A percentile compares a stretch with the other conserved stretches of the same genome.
Evolutionary conservation across 1,139 yeast species (phyloP).

Genomic region (Diutina rugosa): DNA sequence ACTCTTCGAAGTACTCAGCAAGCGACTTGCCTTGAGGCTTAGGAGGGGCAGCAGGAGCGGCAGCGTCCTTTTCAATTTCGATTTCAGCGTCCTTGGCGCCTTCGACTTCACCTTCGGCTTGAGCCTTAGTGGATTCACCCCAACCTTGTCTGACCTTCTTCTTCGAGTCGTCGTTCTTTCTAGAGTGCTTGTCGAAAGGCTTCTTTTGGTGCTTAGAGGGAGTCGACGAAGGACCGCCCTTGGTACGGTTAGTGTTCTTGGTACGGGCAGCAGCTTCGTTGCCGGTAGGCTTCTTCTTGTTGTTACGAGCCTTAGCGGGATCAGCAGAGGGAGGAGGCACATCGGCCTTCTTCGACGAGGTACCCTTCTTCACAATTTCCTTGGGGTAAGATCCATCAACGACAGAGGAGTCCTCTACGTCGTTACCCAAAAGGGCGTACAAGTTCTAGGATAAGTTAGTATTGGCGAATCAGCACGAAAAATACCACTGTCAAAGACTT

Average conservation of each 20-base stretch:
- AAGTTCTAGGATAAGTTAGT: slow-evolving; percentile 20
- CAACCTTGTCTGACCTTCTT: slow-evolving; percentile 74
- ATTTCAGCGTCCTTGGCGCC: slow-evolving; percentile 50
- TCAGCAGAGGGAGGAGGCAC: slow-evolving; percentile 75
- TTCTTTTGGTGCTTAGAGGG: slow-evolving; percentile 47
- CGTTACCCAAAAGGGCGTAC: slow-evolving; percentile 51
- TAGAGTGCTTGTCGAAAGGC: slow-evolving; percentile 73
- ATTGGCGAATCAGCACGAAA: neutral
- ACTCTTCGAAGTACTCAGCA: slow-evolving; percentile 62
- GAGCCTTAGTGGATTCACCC: slow-evolving; percentile 66
- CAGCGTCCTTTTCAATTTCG: slow-evolving; percentile 27
- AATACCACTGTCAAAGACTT: too few relatives aligned
- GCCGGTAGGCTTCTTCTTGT: slow-evolving; percentile 56
- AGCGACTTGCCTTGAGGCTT: slow-evolving; percentile 45
- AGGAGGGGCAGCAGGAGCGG: slow-evolving; percentile 21
- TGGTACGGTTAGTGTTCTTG: slow-evolving; percentile 62
- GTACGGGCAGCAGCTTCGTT: slow-evolving; percentile 83
- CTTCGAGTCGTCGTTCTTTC: slow-evolving; percentile 70
- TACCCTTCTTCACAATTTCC: slow-evolving; percentile 72
- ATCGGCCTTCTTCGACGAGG: slow-evolving; percentile 84
- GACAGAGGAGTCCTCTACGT: slow-evolving; percentile 55
- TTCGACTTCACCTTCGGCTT: slow-evolving; percentile 49
- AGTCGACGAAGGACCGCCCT: slow-evolving; percentile 44
- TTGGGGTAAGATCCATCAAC: slow-evolving; percentile 41
- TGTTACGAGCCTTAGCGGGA: slow-evolving; percentile 71